These are phyloP conservation scores for Coemansia sp. DNA, from an alignment of 192 early-diverging fungal species.

Conservation along the genomic window DNA sequence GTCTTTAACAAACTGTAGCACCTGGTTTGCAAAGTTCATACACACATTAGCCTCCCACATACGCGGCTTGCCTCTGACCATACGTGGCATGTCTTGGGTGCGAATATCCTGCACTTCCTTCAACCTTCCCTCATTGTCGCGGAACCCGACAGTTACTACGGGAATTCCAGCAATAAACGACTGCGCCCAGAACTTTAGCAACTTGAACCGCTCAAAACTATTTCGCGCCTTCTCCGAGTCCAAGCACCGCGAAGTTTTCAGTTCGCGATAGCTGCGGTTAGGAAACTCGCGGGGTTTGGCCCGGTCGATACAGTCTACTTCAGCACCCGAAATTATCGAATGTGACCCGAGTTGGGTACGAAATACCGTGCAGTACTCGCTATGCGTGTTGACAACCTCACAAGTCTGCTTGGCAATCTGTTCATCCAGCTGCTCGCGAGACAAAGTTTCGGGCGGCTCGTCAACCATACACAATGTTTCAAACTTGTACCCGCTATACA, in stretches of 20 bases:
- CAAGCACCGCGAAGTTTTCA: constrained; percentile 67
- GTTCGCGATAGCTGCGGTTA: constrained; percentile 72
- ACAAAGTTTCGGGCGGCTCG: constrained; percentile 50
- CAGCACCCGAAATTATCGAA: constrained; percentile 81
- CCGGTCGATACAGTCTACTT: constrained; percentile 83
- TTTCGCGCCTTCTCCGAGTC: constrained; percentile 53
- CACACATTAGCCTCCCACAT: constrained; percentile 87
- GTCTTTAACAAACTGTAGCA: constrained; percentile 53
- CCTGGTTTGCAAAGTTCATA: constrained; percentile 73
- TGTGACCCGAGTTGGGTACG: constrained; percentile 70
- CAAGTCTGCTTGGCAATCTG: neutral
- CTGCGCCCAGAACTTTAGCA: constrained; percentile 91
- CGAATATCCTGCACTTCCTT: constrained; percentile 60
- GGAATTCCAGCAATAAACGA: constrained; percentile 89
- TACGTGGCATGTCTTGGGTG: constrained; percentile 79
- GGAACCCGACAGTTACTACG: constrained; percentile 78
- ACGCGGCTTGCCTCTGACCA: constrained; percentile 63
- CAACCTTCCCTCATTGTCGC: constrained; percentile 69
- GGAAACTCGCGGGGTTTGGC: constrained; percentile 56
- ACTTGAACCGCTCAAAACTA: constrained; percentile 74
- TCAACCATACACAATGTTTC: constrained; percentile 73
- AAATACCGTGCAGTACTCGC: constrained; percentile 88
- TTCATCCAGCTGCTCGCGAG: constrained; percentile 15
- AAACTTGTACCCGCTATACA: constrained; percentile 89
- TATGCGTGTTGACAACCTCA: constrained; percentile 71